Percentiles rank a stretch among this genome's conserved stretches.
phyloP scores from a whole-genome alignment of 768 basidiomycete species.

The Leccinum arenicola region DNA sequence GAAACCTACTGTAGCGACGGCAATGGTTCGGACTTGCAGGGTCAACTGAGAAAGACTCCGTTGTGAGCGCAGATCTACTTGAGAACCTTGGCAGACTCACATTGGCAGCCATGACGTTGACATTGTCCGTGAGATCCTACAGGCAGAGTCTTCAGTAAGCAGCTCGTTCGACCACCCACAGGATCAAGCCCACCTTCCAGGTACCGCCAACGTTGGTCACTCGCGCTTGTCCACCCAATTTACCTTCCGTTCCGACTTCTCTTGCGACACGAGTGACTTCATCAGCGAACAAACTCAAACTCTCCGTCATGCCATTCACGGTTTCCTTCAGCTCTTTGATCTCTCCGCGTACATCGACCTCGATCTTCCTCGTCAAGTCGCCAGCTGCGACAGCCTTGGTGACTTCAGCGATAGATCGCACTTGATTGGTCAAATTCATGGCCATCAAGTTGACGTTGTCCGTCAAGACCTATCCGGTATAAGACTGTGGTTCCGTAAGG shows the following conservation, averaged over 20 bases:
- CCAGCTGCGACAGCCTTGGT: constrained; percentile 95
- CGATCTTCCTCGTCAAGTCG: constrained; percentile 91
- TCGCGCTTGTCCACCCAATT: constrained; percentile 89
- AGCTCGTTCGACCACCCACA: background rate
- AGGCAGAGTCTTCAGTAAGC: constrained; percentile 13
- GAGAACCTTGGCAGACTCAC: constrained; percentile 39
- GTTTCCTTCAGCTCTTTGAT: constrained; percentile 89
- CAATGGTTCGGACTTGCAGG: constrained; percentile 89
- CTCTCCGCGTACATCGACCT: constrained; percentile 89
- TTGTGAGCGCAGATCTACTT: constrained; percentile 3
- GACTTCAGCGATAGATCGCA: constrained; percentile 85
- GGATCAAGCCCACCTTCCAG: constrained; percentile 63
- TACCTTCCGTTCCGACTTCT: constrained; percentile 96
- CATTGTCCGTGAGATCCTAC: constrained; percentile 87
- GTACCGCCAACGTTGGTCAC: constrained; percentile 95
- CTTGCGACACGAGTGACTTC: constrained; percentile 86
- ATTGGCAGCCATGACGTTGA: constrained; percentile 94
- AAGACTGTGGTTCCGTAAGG: background rate
- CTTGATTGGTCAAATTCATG: constrained; percentile 88
- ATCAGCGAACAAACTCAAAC: constrained; percentile 79
- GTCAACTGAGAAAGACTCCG: constrained; percentile 58
- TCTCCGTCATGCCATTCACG: constrained; percentile 94
- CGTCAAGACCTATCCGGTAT: constrained; percentile 47
- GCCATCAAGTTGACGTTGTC: constrained; percentile 90
- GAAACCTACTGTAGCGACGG: constrained; percentile 76